Evolutionary conservation across 495 filamentous ascomycete genomes (phyloP).

Genomic region (Ramalina intermedia): DNA sequence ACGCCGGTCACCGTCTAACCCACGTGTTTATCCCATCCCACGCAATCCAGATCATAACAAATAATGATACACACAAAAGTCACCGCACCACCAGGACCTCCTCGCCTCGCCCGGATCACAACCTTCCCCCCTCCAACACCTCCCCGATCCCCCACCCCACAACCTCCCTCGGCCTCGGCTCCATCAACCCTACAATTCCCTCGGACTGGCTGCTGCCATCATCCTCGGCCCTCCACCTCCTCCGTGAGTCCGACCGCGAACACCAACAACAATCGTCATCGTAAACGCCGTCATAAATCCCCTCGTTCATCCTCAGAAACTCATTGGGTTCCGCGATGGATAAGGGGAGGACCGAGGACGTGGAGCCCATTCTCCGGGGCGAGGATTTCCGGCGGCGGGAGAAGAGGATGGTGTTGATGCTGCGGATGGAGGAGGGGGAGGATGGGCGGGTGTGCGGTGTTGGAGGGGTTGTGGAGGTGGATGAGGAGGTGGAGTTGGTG

Average conservation of each 20-base stretch:
- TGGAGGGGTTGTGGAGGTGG: conserved; percentile 13
- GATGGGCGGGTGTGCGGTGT: conserved; percentile 12
- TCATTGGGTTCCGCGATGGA: not conserved
- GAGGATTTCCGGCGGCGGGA: not conserved
- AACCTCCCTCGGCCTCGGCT: conserved; percentile 7
- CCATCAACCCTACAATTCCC: conserved; percentile 7
- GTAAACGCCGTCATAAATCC: too few species aligned
- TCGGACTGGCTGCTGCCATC: not conserved
- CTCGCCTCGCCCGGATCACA: too few species aligned
- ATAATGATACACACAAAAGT: too few species aligned
- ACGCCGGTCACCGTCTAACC: too few species aligned
- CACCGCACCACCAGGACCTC: too few species aligned
- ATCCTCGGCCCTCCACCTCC: not conserved
- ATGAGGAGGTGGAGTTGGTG: conserved; percentile 16
- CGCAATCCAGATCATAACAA: too few species aligned
- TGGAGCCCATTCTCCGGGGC: not conserved
- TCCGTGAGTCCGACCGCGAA: not conserved
- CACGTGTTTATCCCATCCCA: too few species aligned
- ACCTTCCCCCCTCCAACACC: conserved; percentile 4
- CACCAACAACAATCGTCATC: not conserved
- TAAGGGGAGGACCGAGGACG: not conserved
- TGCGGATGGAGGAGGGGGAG: conserved; percentile 17
- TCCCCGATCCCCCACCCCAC: conserved; percentile 12
- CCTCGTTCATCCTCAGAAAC: too few species aligned
- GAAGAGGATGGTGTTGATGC: conserved; percentile 7